A percentile compares a stretch with the other conserved stretches of the same genome.
These are phyloP conservation scores for Botrytis pseudocinerea DNA, from an alignment of 2,329 filamentous ascomycete genomes.

Conservation along the genomic window DNA sequence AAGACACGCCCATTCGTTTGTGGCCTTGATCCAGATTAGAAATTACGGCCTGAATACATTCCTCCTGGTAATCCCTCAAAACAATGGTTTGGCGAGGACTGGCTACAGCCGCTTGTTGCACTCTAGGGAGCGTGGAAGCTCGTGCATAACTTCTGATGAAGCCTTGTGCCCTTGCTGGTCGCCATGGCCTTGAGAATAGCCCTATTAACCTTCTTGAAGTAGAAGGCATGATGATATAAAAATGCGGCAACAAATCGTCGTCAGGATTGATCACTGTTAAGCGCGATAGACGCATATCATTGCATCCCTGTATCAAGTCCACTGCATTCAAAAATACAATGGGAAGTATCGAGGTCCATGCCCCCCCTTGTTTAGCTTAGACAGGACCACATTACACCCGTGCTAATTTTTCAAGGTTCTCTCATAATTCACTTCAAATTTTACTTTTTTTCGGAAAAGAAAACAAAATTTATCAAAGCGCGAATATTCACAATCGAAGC, in stretches of 20 bases:
- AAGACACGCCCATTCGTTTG: slow-evolving; percentile 77
- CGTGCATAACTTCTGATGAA: slow-evolving; percentile 26
- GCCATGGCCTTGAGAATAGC: slow-evolving; percentile 9
- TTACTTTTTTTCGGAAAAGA: background rate
- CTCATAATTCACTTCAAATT: background rate
- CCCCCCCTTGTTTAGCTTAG: background rate
- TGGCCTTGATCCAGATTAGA: slow-evolving; percentile 67
- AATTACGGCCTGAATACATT: slow-evolving; percentile 83
- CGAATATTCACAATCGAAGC: background rate
- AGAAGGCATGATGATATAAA: slow-evolving; percentile 35
- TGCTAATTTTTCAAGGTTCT: background rate
- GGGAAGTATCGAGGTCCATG: background rate
- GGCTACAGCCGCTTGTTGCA: slow-evolving; percentile 9
- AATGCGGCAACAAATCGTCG: background rate
- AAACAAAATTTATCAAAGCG: slow-evolving; percentile 11
- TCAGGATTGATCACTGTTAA: background rate
- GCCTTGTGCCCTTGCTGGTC: background rate
- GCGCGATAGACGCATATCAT: slow-evolving; percentile 10
- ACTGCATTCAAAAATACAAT: background rate
- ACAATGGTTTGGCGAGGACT: slow-evolving; percentile 46
- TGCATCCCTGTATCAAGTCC: background rate
- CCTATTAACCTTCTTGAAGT: slow-evolving; percentile 35
- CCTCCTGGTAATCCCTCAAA: slow-evolving; percentile 83
- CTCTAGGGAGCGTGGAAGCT: slow-evolving; percentile 14
- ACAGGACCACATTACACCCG: background rate